Evolutionary conservation across 1,284 basidiomycete genomes (phyloP).

Genomic region (Irpex sp.): DNA sequence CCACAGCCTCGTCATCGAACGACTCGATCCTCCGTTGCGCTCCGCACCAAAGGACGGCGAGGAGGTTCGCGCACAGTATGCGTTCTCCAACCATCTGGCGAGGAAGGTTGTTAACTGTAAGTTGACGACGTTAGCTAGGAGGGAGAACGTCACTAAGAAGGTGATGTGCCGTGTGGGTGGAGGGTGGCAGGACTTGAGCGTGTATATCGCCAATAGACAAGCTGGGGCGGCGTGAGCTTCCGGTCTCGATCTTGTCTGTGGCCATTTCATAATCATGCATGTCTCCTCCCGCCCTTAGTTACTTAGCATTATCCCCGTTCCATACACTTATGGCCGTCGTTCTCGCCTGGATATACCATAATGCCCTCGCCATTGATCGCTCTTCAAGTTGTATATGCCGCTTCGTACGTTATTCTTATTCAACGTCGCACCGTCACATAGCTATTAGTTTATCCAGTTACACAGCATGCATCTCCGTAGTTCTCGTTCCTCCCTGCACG

Average conservation of each 20-base stretch:
- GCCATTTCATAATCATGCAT: neutral
- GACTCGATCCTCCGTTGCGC: slow-evolving; percentile 74
- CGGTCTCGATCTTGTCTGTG: neutral
- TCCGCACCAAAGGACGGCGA: slow-evolving; percentile 66
- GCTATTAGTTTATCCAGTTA: neutral
- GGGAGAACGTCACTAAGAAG: slow-evolving; percentile 57
- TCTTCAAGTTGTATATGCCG: neutral
- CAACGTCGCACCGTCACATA: neutral
- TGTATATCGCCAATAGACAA: slow-evolving; percentile 72
- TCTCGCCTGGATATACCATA: no score
- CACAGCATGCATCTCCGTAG: neutral
- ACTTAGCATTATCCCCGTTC: no score
- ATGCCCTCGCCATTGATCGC: no score
- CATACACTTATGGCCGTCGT: no score
- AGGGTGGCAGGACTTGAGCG: slow-evolving; percentile 83
- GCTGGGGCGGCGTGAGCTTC: slow-evolving; percentile 24
- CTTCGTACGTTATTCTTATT: neutral
- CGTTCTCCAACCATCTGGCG: slow-evolving; percentile 67
- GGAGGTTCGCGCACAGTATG: slow-evolving; percentile 80
- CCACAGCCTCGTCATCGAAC: slow-evolving; percentile 72
- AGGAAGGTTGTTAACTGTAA: slow-evolving; percentile 77
- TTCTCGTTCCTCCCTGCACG: neutral
- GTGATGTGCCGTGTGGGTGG: slow-evolving; percentile 86
- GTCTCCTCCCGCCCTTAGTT: no score
- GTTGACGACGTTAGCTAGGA: slow-evolving; percentile 70